These are phyloP conservation scores for Diversispora eburnea DNA, from an alignment of 192 early-diverging fungal species.

Conservation along the genomic window DNA sequence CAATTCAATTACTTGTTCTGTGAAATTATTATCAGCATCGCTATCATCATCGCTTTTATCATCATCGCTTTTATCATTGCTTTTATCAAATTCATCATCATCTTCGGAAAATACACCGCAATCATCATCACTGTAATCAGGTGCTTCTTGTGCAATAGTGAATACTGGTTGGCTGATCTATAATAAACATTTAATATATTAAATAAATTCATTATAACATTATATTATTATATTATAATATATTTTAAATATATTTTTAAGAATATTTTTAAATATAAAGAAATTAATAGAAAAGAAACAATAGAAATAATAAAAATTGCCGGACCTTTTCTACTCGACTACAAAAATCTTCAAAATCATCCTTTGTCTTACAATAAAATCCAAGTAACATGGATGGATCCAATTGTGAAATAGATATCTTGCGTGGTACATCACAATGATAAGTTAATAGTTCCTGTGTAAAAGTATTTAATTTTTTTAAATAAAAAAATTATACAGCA, in stretches of 20 bases:
- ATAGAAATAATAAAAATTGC: no score
- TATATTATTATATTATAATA: constrained; percentile 36
- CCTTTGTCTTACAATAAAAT: constrained; percentile 66
- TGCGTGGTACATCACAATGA: constrained; percentile 73
- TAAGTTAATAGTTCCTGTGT: constrained; percentile 71
- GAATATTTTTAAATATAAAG: neutral
- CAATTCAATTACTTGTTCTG: no score
- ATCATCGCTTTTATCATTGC: neutral
- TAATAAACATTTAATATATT: no score
- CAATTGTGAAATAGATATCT: constrained; percentile 69
- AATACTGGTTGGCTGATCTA: constrained; percentile 47
- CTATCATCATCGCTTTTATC: neutral
- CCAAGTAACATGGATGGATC: constrained; percentile 95
- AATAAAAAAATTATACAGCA: neutral
- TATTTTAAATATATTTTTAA: neutral
- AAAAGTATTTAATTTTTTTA: neutral
- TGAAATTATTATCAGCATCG: no score
- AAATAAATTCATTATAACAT: constrained; percentile 11
- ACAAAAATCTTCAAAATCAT: constrained; percentile 63
- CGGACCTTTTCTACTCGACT: constrained; percentile 43
- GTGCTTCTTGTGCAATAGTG: constrained; percentile 60
- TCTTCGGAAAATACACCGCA: constrained; percentile 36
- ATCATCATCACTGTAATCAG: constrained; percentile 59
- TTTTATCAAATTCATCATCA: constrained; percentile 36
- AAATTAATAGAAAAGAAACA: neutral